Evolutionary conservation across 2,329 filamentous ascomycete genomes (phyloP).

Genomic region (Apiospora malaysiana): DNA sequence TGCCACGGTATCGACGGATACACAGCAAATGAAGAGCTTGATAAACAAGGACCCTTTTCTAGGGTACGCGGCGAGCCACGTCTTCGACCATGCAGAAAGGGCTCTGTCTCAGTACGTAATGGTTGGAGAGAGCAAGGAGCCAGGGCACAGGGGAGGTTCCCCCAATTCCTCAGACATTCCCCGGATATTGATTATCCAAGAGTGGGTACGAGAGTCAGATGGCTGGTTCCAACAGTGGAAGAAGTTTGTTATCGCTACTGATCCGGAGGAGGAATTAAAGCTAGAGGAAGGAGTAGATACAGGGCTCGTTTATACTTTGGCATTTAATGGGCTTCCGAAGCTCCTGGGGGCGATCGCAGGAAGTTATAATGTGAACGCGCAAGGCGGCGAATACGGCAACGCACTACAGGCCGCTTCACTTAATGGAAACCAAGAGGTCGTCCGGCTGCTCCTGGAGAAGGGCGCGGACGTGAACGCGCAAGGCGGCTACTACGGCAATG

Average conservation of each 20-base stretch:
- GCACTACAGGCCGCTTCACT: constrained; percentile 22
- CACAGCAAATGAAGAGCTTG: background rate
- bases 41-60: constrained; percentile 24
- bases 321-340: constrained; percentile 13
- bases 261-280: background rate
- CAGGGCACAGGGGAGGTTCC: background rate
- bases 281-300: background rate
- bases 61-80: constrained; percentile 21
- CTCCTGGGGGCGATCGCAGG: constrained; percentile 15
- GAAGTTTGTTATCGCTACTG: constrained; percentile 2
- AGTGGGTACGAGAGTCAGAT: constrained; percentile 8
- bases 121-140: background rate
- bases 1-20: background rate
- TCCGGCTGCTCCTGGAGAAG: too few species aligned
- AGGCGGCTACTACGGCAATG: constrained; percentile 19
- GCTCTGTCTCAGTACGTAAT: constrained; percentile 12
- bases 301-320: constrained; percentile 19
- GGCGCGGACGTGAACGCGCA: constrained; percentile 18
- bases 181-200: background rate
- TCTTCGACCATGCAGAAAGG: constrained; percentile 26
- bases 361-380: constrained; percentile 1
- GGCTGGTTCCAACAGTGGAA: constrained; percentile 14
- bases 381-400: constrained; percentile 18
- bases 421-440: constrained; percentile 29
- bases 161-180: background rate